Evolutionary conservation across 768 basidiomycete species (phyloP).

Genomic region (Mycena crocata): DNA sequence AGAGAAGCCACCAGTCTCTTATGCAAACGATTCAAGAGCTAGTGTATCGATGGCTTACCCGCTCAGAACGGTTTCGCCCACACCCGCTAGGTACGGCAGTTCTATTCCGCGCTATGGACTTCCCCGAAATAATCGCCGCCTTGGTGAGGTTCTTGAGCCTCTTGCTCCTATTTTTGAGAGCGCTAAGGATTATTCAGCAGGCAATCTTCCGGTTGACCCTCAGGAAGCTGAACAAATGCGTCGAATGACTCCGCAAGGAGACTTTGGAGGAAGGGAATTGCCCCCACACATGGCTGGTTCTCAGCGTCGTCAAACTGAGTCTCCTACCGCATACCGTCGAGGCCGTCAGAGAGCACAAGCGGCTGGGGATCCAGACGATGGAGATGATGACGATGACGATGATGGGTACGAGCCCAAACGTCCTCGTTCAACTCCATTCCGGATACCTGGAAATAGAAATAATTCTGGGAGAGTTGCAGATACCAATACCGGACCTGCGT

Average conservation of each 20-base stretch:
- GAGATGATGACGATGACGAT: neutral
- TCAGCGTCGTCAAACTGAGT: neutral
- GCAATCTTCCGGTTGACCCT: neutral
- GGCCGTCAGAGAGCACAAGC: neutral
- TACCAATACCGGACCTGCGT: neutral
- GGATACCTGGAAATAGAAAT: neutral
- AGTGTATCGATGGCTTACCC: too few relatives aligned
- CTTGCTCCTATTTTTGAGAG: too few relatives aligned
- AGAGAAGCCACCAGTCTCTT: too few relatives aligned
- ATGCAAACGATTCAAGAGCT: too few relatives aligned
- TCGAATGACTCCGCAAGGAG: neutral
- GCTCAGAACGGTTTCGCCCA: too few relatives aligned
- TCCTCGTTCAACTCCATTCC: neutral
- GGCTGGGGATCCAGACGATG: neutral
- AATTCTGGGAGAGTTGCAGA: neutral
- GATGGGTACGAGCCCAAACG: neutral
- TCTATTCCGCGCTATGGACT: too few relatives aligned
- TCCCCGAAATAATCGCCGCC: too few relatives aligned
- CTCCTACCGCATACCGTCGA: neutral
- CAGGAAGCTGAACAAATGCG: constrained; percentile 2
- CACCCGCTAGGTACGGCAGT: too few relatives aligned
- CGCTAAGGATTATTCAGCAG: neutral
- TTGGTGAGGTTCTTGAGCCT: too few relatives aligned
- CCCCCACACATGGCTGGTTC: neutral
- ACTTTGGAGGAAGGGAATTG: neutral